phyloP scores from a whole-genome alignment of 495 filamentous ascomycete species.

The Elaphomyces granulatus region DNA sequence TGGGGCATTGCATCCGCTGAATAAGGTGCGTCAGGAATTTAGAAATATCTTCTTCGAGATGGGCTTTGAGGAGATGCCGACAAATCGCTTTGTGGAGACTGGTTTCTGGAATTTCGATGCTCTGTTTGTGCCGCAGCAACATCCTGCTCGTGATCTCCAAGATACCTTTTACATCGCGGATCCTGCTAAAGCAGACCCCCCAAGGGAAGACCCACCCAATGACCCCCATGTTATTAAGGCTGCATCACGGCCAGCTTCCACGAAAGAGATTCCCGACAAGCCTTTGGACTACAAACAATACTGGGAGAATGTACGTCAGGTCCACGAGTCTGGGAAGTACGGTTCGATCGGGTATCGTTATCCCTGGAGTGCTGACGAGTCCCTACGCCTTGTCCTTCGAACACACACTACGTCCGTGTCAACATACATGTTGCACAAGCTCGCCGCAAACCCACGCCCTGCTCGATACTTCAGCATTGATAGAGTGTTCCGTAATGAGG shows the following conservation, averaged over 20 bases:
- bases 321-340: slow-evolving; percentile 77
- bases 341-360: slow-evolving; percentile 93
- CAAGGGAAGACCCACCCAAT: slow-evolving; percentile 49
- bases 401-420: slow-evolving; percentile 92
- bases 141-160: slow-evolving; percentile 89
- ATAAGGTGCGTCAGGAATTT: slow-evolving; percentile 89
- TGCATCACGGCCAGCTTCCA: slow-evolving; percentile 14
- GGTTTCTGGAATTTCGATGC: slow-evolving; percentile 99
- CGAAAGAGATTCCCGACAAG: slow-evolving; percentile 24
- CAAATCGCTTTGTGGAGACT: slow-evolving; percentile 70
- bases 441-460: slow-evolving; percentile 65
- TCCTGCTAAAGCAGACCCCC: slow-evolving; percentile 59
- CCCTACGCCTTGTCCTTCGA: slow-evolving; percentile 73
- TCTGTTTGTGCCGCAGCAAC: slow-evolving; percentile 94
- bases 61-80: slow-evolving; percentile 37
- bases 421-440: slow-evolving; percentile 75
- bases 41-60: slow-evolving; percentile 91
- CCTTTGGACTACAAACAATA: slow-evolving; percentile 64
- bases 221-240: slow-evolving; percentile 26
- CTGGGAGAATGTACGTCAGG: slow-evolving; percentile 68
- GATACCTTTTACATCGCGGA: slow-evolving; percentile 98
- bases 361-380: slow-evolving; percentile 82
- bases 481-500: slow-evolving; percentile 91
- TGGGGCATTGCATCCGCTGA: slow-evolving; percentile 88
- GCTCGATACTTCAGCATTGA: slow-evolving; percentile 96